Evolutionary conservation across 345 rosid species (phyloP).

Genomic region (sweet orange (Citrus sinensis)): DNA sequence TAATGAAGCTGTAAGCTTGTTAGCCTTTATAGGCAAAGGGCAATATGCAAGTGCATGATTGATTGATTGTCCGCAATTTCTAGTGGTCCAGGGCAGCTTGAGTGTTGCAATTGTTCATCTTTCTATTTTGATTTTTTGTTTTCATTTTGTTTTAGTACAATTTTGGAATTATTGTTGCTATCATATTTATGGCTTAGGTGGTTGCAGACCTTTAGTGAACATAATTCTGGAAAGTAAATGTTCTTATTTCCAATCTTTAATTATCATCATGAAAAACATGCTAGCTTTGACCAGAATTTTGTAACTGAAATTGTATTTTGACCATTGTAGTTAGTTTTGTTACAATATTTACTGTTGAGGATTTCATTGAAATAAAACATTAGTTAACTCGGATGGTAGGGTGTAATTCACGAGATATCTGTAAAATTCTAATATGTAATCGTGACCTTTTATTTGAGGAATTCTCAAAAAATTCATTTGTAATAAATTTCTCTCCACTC

Average conservation of each 20-base stretch:
- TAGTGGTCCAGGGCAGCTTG: neutral
- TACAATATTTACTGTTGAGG: neutral
- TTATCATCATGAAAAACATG: neutral
- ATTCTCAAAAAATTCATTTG: too few relatives aligned
- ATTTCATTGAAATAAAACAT: neutral
- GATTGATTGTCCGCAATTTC: neutral
- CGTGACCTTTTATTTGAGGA: too few relatives aligned
- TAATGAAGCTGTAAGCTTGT: neutral
- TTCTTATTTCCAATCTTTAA: neutral
- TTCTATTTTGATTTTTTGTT: neutral
- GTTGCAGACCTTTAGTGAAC: neutral
- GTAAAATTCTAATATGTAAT: too few relatives aligned
- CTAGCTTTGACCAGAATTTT: neutral
- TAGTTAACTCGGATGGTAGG: too few relatives aligned
- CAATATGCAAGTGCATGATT: slow-evolving; percentile 4
- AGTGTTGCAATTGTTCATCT: neutral
- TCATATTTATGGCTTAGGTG: slow-evolving; percentile 6
- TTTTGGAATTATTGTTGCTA: neutral
- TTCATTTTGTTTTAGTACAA: neutral
- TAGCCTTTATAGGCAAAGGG: slow-evolving; percentile 2
- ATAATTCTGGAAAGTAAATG: neutral
- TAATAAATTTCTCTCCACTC: too few relatives aligned
- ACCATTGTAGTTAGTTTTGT: neutral
- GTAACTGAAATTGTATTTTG: neutral
- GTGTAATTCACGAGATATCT: too few relatives aligned